A percentile compares a stretch with the other conserved stretches of the same genome.
These are phyloP conservation scores for Castanea crenata DNA, from an alignment of 306 rosid genomes.

Conservation along the genomic window DNA sequence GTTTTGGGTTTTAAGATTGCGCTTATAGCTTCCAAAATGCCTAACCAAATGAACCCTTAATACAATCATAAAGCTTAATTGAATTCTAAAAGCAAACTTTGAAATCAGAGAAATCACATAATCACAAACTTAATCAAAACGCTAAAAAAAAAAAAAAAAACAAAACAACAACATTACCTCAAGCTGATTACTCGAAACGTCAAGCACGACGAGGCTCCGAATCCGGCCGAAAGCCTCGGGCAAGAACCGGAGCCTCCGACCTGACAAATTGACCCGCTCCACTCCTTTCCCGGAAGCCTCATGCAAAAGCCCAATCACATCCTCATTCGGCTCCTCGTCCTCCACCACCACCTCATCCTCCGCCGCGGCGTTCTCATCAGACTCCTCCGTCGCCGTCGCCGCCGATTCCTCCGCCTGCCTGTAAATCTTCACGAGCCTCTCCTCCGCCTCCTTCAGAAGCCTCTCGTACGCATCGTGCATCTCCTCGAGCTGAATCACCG, in stretches of 20 bases:
- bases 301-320: constrained; percentile 62
- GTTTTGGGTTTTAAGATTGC: no score
- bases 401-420: constrained; percentile 26
- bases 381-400: constrained; percentile 14
- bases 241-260: constrained; percentile 44
- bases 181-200: constrained; percentile 68
- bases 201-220: constrained; percentile 52
- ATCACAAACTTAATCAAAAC: background rate
- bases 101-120: background rate
- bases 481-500: constrained; percentile 66
- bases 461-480: constrained; percentile 76
- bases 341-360: background rate
- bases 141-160: background rate
- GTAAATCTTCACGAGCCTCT: constrained; percentile 67
- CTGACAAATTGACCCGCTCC: constrained; percentile 59
- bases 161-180: constrained; percentile 40
- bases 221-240: constrained; percentile 74
- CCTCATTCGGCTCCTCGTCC: constrained; percentile 48
- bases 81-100: no score
- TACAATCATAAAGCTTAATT: no score
- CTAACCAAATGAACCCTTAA: no score
- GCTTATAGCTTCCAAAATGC: no score
- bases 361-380: background rate
- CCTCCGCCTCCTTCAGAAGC: constrained; percentile 79
- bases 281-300: constrained; percentile 55